Percentiles rank a stretch among this genome's conserved stretches.
Evolutionary conservation across 352 stramenopile species (phyloP).

Genomic region (Phytophthora macrochlamydospora): DNA sequence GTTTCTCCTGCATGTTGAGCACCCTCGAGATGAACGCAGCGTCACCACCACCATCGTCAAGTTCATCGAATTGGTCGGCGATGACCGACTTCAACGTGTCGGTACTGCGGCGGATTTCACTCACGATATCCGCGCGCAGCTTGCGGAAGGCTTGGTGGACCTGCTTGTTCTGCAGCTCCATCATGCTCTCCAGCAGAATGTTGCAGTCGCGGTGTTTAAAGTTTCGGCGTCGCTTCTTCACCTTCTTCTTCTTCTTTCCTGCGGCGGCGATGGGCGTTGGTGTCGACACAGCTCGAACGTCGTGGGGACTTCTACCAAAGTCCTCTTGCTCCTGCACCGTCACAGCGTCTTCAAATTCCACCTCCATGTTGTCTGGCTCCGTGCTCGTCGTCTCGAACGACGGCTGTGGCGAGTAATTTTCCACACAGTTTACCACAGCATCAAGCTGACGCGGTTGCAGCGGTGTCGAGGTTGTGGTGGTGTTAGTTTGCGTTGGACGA

Average conservation of each 20-base stretch:
- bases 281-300: neutral
- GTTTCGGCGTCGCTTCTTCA: neutral
- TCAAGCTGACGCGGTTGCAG: neutral
- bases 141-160: conserved; percentile 11
- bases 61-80: conserved; percentile 23
- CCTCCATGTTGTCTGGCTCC: conserved; percentile 1
- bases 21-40: conserved; percentile 21
- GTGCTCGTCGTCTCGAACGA: neutral
- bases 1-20: conserved; percentile 21
- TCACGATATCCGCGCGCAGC: conserved; percentile 19
- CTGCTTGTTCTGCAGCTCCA: conserved; percentile 28
- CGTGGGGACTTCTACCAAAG: conserved; percentile 6
- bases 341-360: neutral
- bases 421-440: neutral
- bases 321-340: neutral
- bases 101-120: conserved; percentile 17
- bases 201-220: conserved; percentile 32
- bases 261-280: neutral
- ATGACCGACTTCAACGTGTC: conserved; percentile 29
- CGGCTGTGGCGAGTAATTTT: neutral
- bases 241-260: neutral
- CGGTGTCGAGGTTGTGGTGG: neutral
- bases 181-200: conserved; percentile 31
- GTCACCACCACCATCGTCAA: conserved; percentile 15
- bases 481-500: neutral